Conservation (phyloP, 2,329 filamentous ascomycete species). For the Samsoniella hepiali region DNA sequence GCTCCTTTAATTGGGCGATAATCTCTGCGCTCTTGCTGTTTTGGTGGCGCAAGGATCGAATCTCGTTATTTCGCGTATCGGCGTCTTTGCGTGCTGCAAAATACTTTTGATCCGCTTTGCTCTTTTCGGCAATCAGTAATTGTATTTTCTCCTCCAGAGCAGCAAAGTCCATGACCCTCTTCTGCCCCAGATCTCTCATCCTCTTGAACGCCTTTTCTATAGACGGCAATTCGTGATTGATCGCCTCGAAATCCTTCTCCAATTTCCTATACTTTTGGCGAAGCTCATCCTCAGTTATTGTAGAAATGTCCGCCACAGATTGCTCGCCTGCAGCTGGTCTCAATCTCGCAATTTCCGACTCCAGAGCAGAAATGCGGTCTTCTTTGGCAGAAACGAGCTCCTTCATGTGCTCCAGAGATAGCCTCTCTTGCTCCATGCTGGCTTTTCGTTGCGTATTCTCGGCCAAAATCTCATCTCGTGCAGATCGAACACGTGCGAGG, state of each 20-base stretch:
- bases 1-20: conserved; percentile 87
- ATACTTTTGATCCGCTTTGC: conserved; percentile 96
- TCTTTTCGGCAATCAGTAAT: conserved; percentile 79
- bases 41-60: conserved; percentile 74
- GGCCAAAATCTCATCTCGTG: conserved; percentile 79
- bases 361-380: conserved; percentile 74
- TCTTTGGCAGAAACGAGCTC: conserved; percentile 78
- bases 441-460: conserved; percentile 78
- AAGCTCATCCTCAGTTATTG: conserved; percentile 66
- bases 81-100: conserved; percentile 94
- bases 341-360: conserved; percentile 76
- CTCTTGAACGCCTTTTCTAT: conserved; percentile 92
- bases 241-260: conserved; percentile 74
- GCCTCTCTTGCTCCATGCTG: conserved; percentile 71
- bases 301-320: conserved; percentile 48
- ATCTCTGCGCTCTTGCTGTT: conserved; percentile 91
- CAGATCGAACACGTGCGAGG: conserved; percentile 77
- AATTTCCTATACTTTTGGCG: conserved; percentile 70
- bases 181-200: conserved; percentile 76
- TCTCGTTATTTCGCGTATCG: conserved; percentile 78
- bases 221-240: conserved; percentile 82
- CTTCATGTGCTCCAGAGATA: conserved; percentile 68
- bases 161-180: conserved; percentile 77
- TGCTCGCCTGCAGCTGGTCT: conserved; percentile 45
- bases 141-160: conserved; percentile 74